Evolutionary conservation across 176 grass and related monocot genomes (phyloP).

Genomic region (Oryza nivara): DNA sequence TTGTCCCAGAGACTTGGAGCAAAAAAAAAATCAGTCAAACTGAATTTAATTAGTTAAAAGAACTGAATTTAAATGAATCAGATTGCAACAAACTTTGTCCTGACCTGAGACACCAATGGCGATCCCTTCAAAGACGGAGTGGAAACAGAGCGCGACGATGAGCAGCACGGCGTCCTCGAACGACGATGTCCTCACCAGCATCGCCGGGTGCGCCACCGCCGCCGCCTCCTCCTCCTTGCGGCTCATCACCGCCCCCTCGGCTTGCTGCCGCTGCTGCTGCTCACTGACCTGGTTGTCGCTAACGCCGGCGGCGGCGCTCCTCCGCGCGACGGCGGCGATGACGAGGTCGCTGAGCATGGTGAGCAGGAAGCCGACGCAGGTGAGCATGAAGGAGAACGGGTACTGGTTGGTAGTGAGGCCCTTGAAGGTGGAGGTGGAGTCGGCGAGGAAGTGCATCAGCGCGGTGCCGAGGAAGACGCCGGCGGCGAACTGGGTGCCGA

Average conservation of each 20-base stretch:
- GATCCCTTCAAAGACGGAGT: conserved; percentile 89
- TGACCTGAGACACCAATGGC: conserved; percentile 77
- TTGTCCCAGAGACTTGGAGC: too few relatives aligned
- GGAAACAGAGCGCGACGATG: conserved; percentile 82
- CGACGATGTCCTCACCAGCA: conserved; percentile 46
- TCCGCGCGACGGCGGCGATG: conserved; percentile 43
- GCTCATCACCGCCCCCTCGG: too few relatives aligned
- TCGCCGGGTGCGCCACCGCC: conserved; percentile 22
- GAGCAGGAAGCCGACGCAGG: conserved; percentile 66
- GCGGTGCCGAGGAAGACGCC: conserved; percentile 78
- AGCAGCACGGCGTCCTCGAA: conserved; percentile 72
- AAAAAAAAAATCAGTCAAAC: too few relatives aligned
- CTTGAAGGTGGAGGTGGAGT: conserved; percentile 46
- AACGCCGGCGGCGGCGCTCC: background rate
- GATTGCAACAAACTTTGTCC: too few relatives aligned
- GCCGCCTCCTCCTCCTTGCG: background rate
- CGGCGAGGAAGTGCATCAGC: conserved; percentile 83
- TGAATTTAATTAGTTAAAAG: too few relatives aligned
- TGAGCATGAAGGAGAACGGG: conserved; percentile 85
- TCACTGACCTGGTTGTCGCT: conserved; percentile 11
- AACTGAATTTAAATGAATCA: too few relatives aligned
- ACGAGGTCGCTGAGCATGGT: conserved; percentile 75
- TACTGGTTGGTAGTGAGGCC: conserved; percentile 50
- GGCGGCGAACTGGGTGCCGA: conserved; percentile 86
- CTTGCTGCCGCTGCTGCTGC: background rate